These are phyloP conservation scores for Clavispora carvajalis DNA, from an alignment of 805 yeast genomes.

Conservation along the genomic window DNA sequence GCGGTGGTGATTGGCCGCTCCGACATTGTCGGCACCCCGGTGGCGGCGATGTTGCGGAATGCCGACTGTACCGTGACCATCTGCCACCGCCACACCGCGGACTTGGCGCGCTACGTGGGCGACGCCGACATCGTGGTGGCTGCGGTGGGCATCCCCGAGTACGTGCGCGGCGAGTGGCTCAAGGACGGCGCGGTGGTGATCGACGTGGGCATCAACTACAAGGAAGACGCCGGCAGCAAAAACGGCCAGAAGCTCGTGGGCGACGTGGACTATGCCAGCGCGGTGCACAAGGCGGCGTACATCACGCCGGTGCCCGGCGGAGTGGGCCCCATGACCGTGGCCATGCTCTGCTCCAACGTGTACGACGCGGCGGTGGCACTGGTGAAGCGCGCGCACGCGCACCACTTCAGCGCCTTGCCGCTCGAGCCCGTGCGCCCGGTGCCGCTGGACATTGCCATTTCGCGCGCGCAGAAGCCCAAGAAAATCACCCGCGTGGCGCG, in stretches of 20 bases:
- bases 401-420: conserved; percentile 51
- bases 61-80: conserved; percentile 85
- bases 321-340: conserved; percentile 99
- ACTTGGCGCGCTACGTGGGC: conserved; percentile 51
- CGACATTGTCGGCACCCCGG: conserved; percentile 94
- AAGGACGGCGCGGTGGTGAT: conserved; percentile 81
- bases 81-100: conserved; percentile 68
- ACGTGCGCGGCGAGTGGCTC: conserved; percentile 82
- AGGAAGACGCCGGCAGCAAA: conserved; percentile 67
- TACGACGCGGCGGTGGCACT: conserved; percentile 69
- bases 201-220: conserved; percentile 93
- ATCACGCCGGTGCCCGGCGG: conserved; percentile 99
- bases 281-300: conserved; percentile 54
- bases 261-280: conserved; percentile 80
- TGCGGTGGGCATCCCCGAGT: conserved; percentile 85
- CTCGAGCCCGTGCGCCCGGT: conserved; percentile 55
- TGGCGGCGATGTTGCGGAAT: conserved; percentile 73
- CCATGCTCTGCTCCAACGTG: conserved; percentile 86
- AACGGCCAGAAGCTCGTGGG: conserved; percentile 88
- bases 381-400: conserved; percentile 42
- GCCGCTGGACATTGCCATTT: conserved; percentile 87
- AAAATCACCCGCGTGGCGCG: conserved; percentile 66
- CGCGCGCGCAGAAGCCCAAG: conserved; percentile 86
- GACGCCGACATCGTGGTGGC: conserved; percentile 86
- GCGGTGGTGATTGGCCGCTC: conserved; percentile 94